Base-by-base conservation (phyloP, 345 rosid species). In the Limnanthes douglasii region DNA sequence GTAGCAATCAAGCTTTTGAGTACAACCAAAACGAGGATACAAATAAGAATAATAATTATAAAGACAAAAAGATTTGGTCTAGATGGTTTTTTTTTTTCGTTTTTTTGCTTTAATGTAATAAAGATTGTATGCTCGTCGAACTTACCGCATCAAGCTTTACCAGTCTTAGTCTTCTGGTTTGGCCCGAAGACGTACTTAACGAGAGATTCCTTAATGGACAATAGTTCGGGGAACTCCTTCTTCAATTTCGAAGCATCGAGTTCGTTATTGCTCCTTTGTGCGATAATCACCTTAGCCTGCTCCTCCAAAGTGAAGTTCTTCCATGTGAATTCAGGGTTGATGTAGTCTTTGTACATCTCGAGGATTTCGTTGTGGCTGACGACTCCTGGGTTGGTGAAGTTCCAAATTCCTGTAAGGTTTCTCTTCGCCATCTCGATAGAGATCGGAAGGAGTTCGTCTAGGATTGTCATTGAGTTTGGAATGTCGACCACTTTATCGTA, bases 381-480 rank as follows among this genome's bases (percentile, higher is more conserved):
- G 5, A 77, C 94, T 1, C 90, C 93, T 0, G 94, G 94, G 31
- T 86, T 86, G 0, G 96, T 80, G 41, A 77, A 85, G 59, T 79
- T 80, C 69, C 72, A 85, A 44, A 80, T 85, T 33, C 96, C 96
- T 7, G 90, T 86, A 38, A 86, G 82, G 66, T 80, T 80, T 46
- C 94, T 74, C 80, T 74, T 77, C 1, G 96, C 96, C 96, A 86
- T 86, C 52, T 86, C 94, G 10, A 80, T 64, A 30, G 96, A 86
- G 41, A 86, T 72, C 0, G 86, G 96, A 4, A 86, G 83, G 29
- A 80, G 76, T 53, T 86, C 96, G 21, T 86, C 83, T 46, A 86
- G 68, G 36, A 86, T 73, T 2, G 96, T 77, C 96, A 86, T 86
- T 0, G 93, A 80, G 68, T 86, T 86, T 11, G 96, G 96, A 37